These are phyloP conservation scores for Schizophyllum commune DNA, from an alignment of 1,284 basidiomycete species.

Conservation along the genomic window DNA sequence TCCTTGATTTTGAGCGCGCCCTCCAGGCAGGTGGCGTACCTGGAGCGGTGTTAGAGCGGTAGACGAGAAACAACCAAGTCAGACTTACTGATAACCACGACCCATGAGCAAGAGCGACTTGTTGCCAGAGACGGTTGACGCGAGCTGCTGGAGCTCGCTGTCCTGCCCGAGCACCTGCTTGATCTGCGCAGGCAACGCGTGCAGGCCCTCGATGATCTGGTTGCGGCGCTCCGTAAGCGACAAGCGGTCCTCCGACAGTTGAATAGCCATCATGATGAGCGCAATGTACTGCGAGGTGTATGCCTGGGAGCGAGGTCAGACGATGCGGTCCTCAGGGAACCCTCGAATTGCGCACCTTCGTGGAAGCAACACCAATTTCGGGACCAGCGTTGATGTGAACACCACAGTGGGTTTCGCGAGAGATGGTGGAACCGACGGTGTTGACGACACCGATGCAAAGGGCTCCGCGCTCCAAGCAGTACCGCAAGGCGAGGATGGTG, in stretches of 20 bases:
- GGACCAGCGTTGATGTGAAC: constrained; percentile 99
- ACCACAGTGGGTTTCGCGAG: constrained; percentile 98
- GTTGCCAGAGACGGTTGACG: constrained; percentile 73
- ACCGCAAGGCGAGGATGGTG: constrained; percentile 93
- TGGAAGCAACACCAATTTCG: constrained; percentile 99
- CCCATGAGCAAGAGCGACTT: constrained; percentile 96
- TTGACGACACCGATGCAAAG: constrained; percentile 97
- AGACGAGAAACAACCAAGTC: neutral
- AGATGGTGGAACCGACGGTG: constrained; percentile 97
- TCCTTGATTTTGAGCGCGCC: constrained; percentile 99
- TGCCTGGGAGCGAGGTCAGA: constrained; percentile 43
- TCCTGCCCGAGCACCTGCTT: constrained; percentile 84
- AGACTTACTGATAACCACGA: constrained; percentile 86
- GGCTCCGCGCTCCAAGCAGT: constrained; percentile 95
- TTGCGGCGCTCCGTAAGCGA: constrained; percentile 86
- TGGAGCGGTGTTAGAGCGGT: constrained; percentile 15
- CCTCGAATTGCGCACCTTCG: constrained; percentile 60
- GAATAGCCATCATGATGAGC: constrained; percentile 95
- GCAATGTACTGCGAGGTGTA: constrained; percentile 99
- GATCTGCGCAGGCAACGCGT: constrained; percentile 87
- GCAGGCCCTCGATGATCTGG: constrained; percentile 92
- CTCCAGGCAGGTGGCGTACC: constrained; percentile 93
- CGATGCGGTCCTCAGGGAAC: neutral
- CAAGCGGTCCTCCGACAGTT: constrained; percentile 95
- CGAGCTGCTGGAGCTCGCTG: constrained; percentile 74